Evolutionary conservation across 345 rosid genomes (phyloP), one percentile per base, ranked within the genome.

Genomic region (Clarkia xantiana): DNA sequence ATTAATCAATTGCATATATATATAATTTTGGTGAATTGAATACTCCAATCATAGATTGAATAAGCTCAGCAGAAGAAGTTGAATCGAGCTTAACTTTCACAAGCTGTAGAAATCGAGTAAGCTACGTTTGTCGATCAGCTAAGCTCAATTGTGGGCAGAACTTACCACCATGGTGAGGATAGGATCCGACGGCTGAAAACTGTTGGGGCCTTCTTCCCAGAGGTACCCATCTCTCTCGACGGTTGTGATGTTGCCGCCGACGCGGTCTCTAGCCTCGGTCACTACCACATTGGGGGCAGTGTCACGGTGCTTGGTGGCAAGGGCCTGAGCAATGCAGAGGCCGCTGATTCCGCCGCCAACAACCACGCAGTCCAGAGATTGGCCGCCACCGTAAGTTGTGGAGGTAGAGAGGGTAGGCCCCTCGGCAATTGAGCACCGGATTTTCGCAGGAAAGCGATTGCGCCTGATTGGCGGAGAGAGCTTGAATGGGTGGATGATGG

Each of bases 121-220:
- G 8, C 9, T 29, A n/a, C 9, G 36, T 29, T 29, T 29, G 8
- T 7, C 36, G 22, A 14, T 18, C 22, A 56, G 47, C 48, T 29
- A 34, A 11, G 36, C 6, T 29, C 36, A 51, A 2, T 11, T n/a
- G 23, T 25, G n/a, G 41, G 40, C 11, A 11, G 38, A 56, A 47
- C 76, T 4, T 73, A 86, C 96, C 89, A 63, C 96, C 88, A 81
- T 77, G 36, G 83, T 81, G 53, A 90, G 93, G 71, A 90, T 79
- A 14, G 97, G 76, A 81, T 90, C 94, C 40, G 96, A 83, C 15
- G 96, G 97, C 64, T 90, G 95, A 65, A 81, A 90, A 48, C 97
- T 90, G 62, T 90, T 90, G 16, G 97, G 96, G 10, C 91, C 94
- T 69, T 86, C 96, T 67, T 90, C 96, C 96, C 97, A 86, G 0